These are phyloP conservation scores for Sordariomycetes sp. DNA, from an alignment of 2,329 filamentous ascomycete genomes.

Conservation along the genomic window DNA sequence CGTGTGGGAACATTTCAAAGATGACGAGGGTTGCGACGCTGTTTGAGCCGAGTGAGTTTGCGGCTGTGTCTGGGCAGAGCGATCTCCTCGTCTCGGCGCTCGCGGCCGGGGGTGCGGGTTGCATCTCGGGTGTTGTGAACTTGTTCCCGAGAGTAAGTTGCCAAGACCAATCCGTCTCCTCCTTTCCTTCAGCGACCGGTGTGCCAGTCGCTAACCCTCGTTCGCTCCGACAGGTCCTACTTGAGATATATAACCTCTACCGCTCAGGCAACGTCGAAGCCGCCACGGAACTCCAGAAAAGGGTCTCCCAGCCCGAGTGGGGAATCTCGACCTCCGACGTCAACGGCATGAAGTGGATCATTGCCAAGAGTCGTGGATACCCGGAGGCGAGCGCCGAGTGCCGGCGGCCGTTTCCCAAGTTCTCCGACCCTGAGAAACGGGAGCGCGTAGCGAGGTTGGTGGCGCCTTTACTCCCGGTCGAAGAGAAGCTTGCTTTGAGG, in stretches of 20 bases:
- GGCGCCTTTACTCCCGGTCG: background rate
- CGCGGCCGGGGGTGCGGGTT: slow-evolving; percentile 42
- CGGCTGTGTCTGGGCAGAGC: slow-evolving; percentile 55
- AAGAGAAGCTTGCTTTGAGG: background rate
- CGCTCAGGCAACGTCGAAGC: slow-evolving; percentile 29
- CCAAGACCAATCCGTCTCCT: background rate
- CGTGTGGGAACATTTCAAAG: slow-evolving; percentile 61
- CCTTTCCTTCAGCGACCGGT: background rate
- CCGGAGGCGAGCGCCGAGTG: slow-evolving; percentile 36
- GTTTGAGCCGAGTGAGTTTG: slow-evolving; percentile 42
- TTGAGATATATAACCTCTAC: slow-evolving; percentile 34
- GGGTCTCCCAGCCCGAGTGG: slow-evolving; percentile 38
- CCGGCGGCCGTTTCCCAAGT: slow-evolving; percentile 39
- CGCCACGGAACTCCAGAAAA: slow-evolving; percentile 33
- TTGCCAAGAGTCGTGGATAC: slow-evolving; percentile 37
- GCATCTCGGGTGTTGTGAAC: slow-evolving; percentile 51
- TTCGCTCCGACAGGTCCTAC: slow-evolving; percentile 16
- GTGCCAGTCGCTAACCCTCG: background rate
- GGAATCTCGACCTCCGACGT: slow-evolving; percentile 43
- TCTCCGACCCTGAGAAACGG: slow-evolving; percentile 17
- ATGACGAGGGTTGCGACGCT: slow-evolving; percentile 43
- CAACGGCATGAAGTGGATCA: slow-evolving; percentile 46
- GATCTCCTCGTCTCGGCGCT: slow-evolving; percentile 56
- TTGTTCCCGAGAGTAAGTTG: slow-evolving; percentile 39
- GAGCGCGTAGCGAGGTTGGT: slow-evolving; percentile 9